These are phyloP conservation scores for Ceratocystis cubensis DNA, from an alignment of 2,329 filamentous ascomycete genomes.

Conservation along the genomic window DNA sequence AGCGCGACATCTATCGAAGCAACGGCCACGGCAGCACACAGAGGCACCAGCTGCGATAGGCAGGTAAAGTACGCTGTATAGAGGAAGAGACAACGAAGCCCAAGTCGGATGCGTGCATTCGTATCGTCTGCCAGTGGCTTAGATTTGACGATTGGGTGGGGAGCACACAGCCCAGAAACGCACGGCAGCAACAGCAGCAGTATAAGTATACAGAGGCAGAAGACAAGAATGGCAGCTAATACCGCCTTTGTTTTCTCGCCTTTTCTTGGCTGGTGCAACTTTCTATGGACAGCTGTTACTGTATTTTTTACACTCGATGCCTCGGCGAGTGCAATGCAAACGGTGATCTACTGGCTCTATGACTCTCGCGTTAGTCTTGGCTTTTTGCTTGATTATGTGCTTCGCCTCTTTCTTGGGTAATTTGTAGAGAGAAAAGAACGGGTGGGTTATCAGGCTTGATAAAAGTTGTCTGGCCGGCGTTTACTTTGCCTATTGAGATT, in stretches of 20 bases:
- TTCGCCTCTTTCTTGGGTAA: neutral
- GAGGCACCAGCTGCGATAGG: neutral
- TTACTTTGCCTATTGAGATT: neutral
- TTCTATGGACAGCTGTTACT: neutral
- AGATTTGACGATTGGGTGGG: neutral
- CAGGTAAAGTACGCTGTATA: neutral
- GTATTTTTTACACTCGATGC: no score
- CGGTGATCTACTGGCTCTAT: no score
- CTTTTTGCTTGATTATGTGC: neutral
- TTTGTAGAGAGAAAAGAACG: neutral
- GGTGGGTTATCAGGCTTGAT: neutral
- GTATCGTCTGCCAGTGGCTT: neutral
- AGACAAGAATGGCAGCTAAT: neutral
- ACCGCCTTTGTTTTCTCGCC: neutral
- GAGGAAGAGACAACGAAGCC: neutral
- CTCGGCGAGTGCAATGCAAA: no score
- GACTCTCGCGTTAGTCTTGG: no score
- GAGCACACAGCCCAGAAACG: neutral
- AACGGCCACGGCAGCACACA: neutral
- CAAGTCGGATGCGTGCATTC: neutral
- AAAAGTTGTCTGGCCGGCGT: neutral
- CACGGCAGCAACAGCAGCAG: neutral
- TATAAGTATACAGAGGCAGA: neutral
- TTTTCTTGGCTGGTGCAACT: neutral
- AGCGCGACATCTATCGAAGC: no score